Percentiles rank a stretch among this genome's conserved stretches.
These are phyloP conservation scores for Begonia masoniana DNA, from an alignment of 306 rosid species.

Conservation along the genomic window DNA sequence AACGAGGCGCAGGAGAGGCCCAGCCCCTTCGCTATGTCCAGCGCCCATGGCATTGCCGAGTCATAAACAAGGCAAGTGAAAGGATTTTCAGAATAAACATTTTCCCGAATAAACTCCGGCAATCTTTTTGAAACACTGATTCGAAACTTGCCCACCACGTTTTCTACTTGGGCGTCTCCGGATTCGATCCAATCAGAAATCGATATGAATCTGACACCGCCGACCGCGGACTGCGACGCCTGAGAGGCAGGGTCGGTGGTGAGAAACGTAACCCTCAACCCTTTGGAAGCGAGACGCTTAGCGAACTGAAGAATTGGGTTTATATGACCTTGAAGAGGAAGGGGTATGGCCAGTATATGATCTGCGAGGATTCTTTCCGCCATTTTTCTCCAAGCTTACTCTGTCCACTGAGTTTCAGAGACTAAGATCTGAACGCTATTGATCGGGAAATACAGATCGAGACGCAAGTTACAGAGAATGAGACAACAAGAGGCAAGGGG, in stretches of 20 bases:
- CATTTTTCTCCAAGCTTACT: too few relatives aligned
- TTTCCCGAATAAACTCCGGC: background rate
- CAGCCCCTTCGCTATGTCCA: background rate
- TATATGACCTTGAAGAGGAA: background rate
- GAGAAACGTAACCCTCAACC: background rate
- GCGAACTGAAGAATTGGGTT: background rate
- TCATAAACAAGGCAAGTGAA: background rate
- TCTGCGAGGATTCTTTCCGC: too few relatives aligned
- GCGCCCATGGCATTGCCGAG: background rate
- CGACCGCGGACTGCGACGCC: background rate
- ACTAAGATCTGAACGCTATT: too few relatives aligned
- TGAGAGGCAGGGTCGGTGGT: background rate
- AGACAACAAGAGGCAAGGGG: too few relatives aligned
- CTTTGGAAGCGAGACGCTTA: background rate
- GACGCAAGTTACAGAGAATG: too few relatives aligned
- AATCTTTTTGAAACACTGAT: background rate
- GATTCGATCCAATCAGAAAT: background rate
- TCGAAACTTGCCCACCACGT: background rate
- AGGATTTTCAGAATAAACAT: background rate
- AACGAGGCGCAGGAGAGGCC: background rate
- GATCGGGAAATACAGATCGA: too few relatives aligned
- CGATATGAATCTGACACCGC: background rate
- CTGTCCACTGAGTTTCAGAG: too few relatives aligned
- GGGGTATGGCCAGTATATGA: background rate
- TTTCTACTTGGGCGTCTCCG: background rate